Percentiles rank a stretch among this genome's conserved stretches.
Conservation (phyloP, 805 yeast genomes). For the Yarrowia divulgata region DNA sequence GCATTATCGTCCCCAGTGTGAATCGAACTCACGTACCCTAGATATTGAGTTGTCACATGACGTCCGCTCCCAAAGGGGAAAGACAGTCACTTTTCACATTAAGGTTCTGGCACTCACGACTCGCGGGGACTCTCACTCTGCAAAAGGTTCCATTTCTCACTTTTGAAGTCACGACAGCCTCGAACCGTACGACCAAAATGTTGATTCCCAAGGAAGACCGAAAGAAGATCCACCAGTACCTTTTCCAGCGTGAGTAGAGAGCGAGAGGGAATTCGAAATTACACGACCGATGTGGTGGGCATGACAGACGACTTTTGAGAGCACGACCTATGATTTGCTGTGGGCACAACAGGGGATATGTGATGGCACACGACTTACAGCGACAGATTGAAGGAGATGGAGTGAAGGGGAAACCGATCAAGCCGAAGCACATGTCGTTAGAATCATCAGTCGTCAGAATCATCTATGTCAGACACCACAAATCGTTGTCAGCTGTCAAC, state of each 20-base stretch:
- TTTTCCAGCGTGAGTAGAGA: conserved; percentile 88
- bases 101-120: conserved; percentile 37
- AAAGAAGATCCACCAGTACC: conserved; percentile 98
- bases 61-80: conserved; percentile 19
- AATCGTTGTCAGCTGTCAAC: conserved; percentile 19
- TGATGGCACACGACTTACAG: no score
- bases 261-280: conserved; percentile 3
- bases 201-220: conserved; percentile 99
- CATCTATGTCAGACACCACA: background rate
- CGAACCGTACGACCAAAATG: conserved; percentile 61
- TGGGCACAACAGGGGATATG: no score
- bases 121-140: conserved; percentile 33
- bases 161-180: conserved; percentile 35
- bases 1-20: background rate
- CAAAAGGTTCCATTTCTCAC: conserved; percentile 40
- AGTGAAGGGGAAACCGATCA: no score
- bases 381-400: no score
- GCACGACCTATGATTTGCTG: background rate
- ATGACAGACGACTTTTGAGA: conserved; percentile 1
- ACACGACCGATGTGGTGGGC: background rate
- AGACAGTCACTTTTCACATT: conserved; percentile 37
- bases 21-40: conserved; percentile 2
- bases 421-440: no score
- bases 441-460: no score
- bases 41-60: conserved; percentile 40